These are phyloP conservation scores for Cytospora chrysosperma DNA, from an alignment of 2,329 filamentous ascomycete species.

Conservation along the genomic window DNA sequence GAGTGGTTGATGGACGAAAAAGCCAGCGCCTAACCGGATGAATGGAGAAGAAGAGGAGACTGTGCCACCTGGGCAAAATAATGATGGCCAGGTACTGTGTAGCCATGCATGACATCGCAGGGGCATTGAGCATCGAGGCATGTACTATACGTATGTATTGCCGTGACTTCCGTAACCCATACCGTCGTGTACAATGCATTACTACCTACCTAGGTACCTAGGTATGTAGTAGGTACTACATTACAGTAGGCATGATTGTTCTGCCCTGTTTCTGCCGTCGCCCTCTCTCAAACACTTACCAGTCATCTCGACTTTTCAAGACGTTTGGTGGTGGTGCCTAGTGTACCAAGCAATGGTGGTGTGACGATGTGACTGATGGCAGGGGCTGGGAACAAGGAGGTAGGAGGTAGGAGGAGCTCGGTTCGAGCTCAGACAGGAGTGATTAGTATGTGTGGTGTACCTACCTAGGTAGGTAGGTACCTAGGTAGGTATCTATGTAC, in stretches of 20 bases:
- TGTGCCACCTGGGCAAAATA: slow-evolving; percentile 14
- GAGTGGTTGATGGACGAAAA: slow-evolving; percentile 31
- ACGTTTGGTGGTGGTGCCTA: slow-evolving; percentile 14
- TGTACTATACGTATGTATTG: too few species aligned
- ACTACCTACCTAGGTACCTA: not conserved
- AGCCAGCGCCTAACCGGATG: slow-evolving; percentile 31
- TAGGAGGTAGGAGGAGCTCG: too few species aligned
- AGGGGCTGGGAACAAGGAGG: not conserved
- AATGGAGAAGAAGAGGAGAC: slow-evolving; percentile 22
- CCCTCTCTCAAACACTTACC: slow-evolving; percentile 20
- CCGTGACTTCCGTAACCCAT: too few species aligned
- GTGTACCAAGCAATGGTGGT: slow-evolving; percentile 14
- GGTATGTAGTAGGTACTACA: too few species aligned
- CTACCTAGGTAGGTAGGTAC: too few species aligned
- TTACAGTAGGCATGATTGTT: too few species aligned
- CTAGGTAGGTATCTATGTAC: too few species aligned
- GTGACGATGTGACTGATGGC: slow-evolving; percentile 11
- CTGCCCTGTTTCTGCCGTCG: slow-evolving; percentile 16
- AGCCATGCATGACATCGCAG: not conserved
- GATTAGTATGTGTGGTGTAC: too few species aligned
- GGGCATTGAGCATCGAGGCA: too few species aligned
- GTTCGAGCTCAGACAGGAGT: too few species aligned
- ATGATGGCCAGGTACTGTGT: not conserved
- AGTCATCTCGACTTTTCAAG: slow-evolving; percentile 18
- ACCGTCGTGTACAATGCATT: too few species aligned